Evolutionary conservation across 2,329 filamentous ascomycete species (phyloP), one percentile per base, ranked within the genome.

Genomic region (Bipolaris gigantea): DNA sequence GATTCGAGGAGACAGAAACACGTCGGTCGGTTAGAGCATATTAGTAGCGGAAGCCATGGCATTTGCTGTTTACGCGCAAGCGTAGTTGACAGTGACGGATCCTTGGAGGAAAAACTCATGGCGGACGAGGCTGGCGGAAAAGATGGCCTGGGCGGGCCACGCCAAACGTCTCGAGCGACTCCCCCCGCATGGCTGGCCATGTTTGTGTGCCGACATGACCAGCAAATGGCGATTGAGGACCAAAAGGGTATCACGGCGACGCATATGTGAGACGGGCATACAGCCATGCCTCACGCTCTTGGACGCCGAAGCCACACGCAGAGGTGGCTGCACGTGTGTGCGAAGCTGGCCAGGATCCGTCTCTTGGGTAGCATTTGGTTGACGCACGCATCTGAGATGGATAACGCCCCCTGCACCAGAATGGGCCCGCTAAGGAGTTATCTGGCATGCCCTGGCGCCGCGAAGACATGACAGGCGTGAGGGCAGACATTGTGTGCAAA

Each of bases 51-150:
- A 36, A 11, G 23, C 54, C 50, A 53, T 61, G 48, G 56, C 64
- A 66, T 66, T 66, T 62, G 48, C 65, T 57, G 38, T 43, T 66
- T 62, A 50, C 25, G 63, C 48, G 48, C 58, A 65, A 64, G 64
- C 59, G 60, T 41, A 43, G 38, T 21, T 41, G 23, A 35, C 51
- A 38, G 21, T 2, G 16, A 34, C 30, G 13, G 25, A 33, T 41
- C 36, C 45, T 30, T 18, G 25, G 25, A 30, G 40, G 25, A 30
- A 33, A 41, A 25, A 33, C 15, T 25, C 27, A 40, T 32, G 18
- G 49, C 47, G 54, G 27, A 45, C 44, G 47, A 60, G 57, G 57
- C 55, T 58, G 52, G 48, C 35, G 50, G 43, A 55, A 38, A 39
- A 23, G 23, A 52, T 58, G 32, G 39, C 50, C 33, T 52, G 47